Evolutionary conservation across 1,284 basidiomycete species (phyloP), one percentile per base, ranked within the genome.

Genomic region (Marasmius tenuissimus): DNA sequence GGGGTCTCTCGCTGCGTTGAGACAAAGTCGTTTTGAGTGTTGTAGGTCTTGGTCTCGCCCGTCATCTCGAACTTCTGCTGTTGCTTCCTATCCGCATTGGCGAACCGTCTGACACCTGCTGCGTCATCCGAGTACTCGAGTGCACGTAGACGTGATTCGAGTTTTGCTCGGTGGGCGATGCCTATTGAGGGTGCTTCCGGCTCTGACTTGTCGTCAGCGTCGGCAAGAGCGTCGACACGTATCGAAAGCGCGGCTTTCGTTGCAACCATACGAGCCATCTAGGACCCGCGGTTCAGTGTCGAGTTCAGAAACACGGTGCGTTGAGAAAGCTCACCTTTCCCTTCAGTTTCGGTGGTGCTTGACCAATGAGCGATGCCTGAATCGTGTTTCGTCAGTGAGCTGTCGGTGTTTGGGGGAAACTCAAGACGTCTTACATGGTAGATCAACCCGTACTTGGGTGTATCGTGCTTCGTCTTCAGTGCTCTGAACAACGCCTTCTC

Each of bases 221-320:
- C 96, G 33, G 96, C 92, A 49, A 99, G 88, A 6, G 97, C 97
- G 70, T 99, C 97, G 49, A 98, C 92, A 75, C 97, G 95, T 70
- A 97, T 95, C 4, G 96, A 97, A 10, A 99, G 86, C 0, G 97
- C 93, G 4, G 97, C 91, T 82, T 98, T 98, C 64, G 97, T 98
- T 42, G 97, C 96, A 35, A 98, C 95, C 97, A 99, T 99, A 69
- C 97, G 92, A 12, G 97, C 97, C 97, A 99, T 98, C 89, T 93
- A 60, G 10, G 27, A 45, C 40, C 59, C 58, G 38, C 53, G 12
- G 49, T 49, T 68, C 49, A 62, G 47, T 60, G 4, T 27, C 7
- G 33, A 11, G 22, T 42, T 60, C 37, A 59, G 12, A 57, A 35
- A 59, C 20, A 57, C 34, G 16, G 57, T 39, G 47, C 37, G 27